These are phyloP conservation scores for Mortierella sp. DNA, from an alignment of 371 early-diverging fungal species.

Conservation along the genomic window DNA sequence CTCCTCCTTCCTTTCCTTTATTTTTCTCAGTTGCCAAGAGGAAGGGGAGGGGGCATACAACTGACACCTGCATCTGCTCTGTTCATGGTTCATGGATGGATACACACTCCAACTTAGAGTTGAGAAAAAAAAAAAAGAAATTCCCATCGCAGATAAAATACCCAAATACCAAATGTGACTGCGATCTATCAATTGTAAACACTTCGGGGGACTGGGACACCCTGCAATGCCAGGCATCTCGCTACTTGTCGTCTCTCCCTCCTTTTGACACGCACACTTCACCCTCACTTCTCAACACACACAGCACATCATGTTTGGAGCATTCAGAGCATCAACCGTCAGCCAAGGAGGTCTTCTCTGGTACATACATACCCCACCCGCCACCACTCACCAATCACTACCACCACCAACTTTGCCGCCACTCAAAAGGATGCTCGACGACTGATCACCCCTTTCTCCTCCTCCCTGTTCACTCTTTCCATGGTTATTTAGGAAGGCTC, in stretches of 20 bases:
- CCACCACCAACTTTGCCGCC: background rate
- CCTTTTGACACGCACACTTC: constrained; percentile 5
- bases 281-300: background rate
- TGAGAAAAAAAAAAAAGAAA: background rate
- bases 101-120: too few relatives aligned
- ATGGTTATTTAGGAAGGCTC: constrained; percentile 69
- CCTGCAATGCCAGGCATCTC: background rate
- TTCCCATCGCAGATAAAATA: background rate
- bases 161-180: background rate
- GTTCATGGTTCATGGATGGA: too few relatives aligned
- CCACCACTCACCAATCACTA: background rate
- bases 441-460: background rate
- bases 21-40: too few relatives aligned
- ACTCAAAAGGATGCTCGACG: constrained; percentile 1
- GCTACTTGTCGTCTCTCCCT: background rate
- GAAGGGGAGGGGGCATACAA: too few relatives aligned
- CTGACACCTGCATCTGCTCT: too few relatives aligned
- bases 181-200: constrained; percentile 3
- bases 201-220: background rate
- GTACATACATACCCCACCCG: constrained; percentile 48
- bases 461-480: background rate
- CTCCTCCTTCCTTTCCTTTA: too few relatives aligned
- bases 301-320: constrained; percentile 76
- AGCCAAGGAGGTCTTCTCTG: constrained; percentile 81
- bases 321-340: constrained; percentile 78